These are phyloP conservation scores for Powellomyces hirtus DNA, from an alignment of 192 early-diverging fungal species.

Conservation along the genomic window DNA sequence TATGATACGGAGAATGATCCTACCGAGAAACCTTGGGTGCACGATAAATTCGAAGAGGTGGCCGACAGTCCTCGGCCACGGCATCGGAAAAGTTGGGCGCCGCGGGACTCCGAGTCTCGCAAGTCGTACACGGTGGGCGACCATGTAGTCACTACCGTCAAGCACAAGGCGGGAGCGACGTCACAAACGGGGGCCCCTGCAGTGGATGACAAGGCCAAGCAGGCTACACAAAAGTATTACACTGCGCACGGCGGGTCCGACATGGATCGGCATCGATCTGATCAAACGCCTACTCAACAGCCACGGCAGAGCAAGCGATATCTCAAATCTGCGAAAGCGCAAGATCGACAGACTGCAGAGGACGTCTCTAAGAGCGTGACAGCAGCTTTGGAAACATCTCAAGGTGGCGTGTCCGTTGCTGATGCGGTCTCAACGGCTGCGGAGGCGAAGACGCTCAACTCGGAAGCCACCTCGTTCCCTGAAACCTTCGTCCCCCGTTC, in stretches of 20 bases:
- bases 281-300: not conserved
- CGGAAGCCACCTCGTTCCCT: not conserved
- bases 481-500: not conserved
- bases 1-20: constrained; percentile 11
- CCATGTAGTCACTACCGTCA: not conserved
- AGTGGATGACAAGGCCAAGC: not conserved
- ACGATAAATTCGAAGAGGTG: constrained; percentile 31
- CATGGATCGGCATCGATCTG: not conserved
- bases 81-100: not conserved
- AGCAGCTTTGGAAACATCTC: not conserved
- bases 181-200: not conserved
- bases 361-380: not conserved
- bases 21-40: constrained; percentile 22
- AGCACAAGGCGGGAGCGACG: not conserved
- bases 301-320: constrained; percentile 3
- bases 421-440: not conserved
- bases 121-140: not conserved
- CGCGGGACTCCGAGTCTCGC: not conserved
- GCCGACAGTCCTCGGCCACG: not conserved
- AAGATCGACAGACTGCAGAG: not conserved
- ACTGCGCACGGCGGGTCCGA: not conserved
- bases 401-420: not conserved
- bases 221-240: not conserved
- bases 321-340: not conserved
- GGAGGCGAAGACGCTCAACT: not conserved